Evolutionary conservation across 2,329 filamentous ascomycete genomes (phyloP).

Genomic region (Triangularia verruculosa): DNA sequence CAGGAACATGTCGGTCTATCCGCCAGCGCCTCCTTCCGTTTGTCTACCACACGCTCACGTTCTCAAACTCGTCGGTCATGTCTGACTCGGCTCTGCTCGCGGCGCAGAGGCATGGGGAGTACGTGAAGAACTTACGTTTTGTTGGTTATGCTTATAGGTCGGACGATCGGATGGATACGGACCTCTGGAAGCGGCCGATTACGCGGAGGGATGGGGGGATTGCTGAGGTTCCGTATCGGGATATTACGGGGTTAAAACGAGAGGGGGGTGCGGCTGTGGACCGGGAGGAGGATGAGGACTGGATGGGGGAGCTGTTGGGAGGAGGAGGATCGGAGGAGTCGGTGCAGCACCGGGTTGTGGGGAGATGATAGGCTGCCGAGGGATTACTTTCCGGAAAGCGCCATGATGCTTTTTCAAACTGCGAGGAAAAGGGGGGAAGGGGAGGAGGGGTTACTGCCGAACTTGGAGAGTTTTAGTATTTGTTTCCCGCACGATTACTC

Average conservation of each 20-base stretch:
- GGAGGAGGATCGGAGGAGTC: neutral
- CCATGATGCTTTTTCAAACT: neutral
- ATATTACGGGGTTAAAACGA: too few species aligned
- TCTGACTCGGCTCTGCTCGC: neutral
- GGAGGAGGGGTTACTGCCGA: neutral
- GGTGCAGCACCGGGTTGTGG: neutral
- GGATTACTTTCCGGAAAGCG: neutral
- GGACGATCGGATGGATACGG: neutral
- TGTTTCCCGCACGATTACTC: conserved; percentile 4
- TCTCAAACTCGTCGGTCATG: neutral
- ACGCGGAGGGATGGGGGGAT: too few species aligned
- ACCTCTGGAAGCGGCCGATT: neutral
- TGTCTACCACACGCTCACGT: conserved; percentile 1
- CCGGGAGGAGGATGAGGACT: neutral
- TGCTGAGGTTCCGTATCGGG: too few species aligned
- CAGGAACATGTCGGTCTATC: neutral
- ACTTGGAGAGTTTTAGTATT: neutral
- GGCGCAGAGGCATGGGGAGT: neutral
- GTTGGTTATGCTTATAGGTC: neutral
- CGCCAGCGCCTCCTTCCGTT: neutral
- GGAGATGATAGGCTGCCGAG: neutral
- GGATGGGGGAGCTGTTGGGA: neutral
- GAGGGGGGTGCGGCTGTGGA: too few species aligned
- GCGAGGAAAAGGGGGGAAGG: neutral
- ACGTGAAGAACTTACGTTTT: neutral